Evolutionary conservation across 371 early-diverging fungal genomes (phyloP).

Genomic region (Rhizopus arrhizus): DNA sequence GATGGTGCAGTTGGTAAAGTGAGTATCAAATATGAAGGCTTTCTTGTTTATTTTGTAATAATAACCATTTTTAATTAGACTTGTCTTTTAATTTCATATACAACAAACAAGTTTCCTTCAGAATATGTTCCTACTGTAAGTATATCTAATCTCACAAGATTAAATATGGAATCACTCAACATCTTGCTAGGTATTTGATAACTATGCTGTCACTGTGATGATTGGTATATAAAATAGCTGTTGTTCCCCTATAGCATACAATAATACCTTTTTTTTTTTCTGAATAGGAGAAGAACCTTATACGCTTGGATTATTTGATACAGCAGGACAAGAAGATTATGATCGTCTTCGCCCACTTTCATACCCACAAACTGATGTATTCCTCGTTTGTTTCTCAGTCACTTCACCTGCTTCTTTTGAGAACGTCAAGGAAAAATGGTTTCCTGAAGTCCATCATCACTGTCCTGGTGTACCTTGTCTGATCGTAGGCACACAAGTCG

Average conservation of each 20-base stretch:
- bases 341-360: constrained; percentile 96
- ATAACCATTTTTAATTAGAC: constrained; percentile 58
- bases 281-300: constrained; percentile 74
- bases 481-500: constrained; percentile 96
- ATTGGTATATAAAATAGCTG: constrained; percentile 62
- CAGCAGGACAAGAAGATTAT: constrained; percentile 98
- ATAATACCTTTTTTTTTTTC: not conserved
- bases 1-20: constrained; percentile 99
- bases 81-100: constrained; percentile 96
- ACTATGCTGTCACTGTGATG: constrained; percentile 98
- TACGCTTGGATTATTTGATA: constrained; percentile 94
- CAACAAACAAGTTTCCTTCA: constrained; percentile 97
- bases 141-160: constrained; percentile 6
- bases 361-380: constrained; percentile 92
- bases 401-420: constrained; percentile 92
- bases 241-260: not conserved
- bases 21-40: constrained; percentile 15
- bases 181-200: constrained; percentile 87
- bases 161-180: not conserved
- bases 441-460: constrained; percentile 93
- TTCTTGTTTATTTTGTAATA: not conserved
- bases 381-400: constrained; percentile 96
- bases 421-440: constrained; percentile 90
- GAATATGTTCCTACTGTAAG: constrained; percentile 98
- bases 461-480: constrained; percentile 97